A percentile compares a stretch with the other conserved stretches of the same genome.
Evolutionary conservation across 1,284 basidiomycete species (phyloP).

Genomic region (Chondrostereum purpureum): DNA sequence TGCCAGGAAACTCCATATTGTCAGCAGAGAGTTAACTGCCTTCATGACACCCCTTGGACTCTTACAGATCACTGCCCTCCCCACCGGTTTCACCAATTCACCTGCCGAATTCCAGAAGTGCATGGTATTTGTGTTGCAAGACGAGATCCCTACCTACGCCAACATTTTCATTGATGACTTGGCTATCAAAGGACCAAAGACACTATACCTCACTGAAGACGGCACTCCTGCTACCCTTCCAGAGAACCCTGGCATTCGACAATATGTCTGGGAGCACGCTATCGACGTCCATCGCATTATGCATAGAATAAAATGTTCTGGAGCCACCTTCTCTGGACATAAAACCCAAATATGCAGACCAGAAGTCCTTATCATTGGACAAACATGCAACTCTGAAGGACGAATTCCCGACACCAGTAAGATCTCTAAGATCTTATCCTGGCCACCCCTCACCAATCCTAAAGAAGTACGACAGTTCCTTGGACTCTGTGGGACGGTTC

Average conservation of each 20-base stretch:
- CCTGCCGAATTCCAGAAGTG: slow-evolving; percentile 24
- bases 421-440: slow-evolving; percentile 12
- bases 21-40: slow-evolving; percentile 15
- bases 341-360: slow-evolving; percentile 12
- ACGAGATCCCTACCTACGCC: slow-evolving; percentile 10
- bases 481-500: slow-evolving; percentile 21
- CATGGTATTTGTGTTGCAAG: slow-evolving; percentile 24
- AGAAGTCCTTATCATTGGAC: slow-evolving; percentile 7
- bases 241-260: slow-evolving; percentile 17
- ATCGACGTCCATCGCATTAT: slow-evolving; percentile 12
- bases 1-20: slow-evolving; percentile 1
- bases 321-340: neutral
- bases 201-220: slow-evolving; percentile 8
- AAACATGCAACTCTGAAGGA: slow-evolving; percentile 14
- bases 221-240: slow-evolving; percentile 14
- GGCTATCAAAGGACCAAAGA: slow-evolving; percentile 10
- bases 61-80: neutral
- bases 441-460: slow-evolving; percentile 6
- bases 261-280: slow-evolving; percentile 20
- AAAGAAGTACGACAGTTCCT: slow-evolving; percentile 28
- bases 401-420: slow-evolving; percentile 11
- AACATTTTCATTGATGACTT: slow-evolving; percentile 18
- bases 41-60: slow-evolving; percentile 23
- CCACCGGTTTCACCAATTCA: slow-evolving; percentile 21
- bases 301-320: neutral